Evolutionary conservation across 257 asterid species (phyloP), one percentile per base, ranked within the genome.

Genomic region (Plectranthus barbatus): DNA sequence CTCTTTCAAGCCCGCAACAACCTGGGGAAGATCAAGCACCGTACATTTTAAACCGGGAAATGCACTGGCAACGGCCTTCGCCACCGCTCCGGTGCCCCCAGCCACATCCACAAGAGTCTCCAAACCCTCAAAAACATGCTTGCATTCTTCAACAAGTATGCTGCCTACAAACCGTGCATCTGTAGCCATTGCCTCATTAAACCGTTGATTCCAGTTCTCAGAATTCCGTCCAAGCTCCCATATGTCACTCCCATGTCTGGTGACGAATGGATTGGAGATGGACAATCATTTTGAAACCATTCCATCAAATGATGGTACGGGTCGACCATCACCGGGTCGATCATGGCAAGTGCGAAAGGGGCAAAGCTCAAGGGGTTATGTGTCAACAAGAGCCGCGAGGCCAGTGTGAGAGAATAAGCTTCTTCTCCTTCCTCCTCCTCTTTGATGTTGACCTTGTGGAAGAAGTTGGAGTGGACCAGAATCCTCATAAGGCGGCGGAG

Each of bases 11-110:
- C 76, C 72, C 8, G 18, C 75, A 11, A 70, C 36, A 21, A 62
- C 75, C 17, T 70, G 59, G 7, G 75, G 75, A 10, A 63, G 76
- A 57, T 71, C 76, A 0, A 71, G 24, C 37, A 64, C 72, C 0
- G 10, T 7, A 5, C 67, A 61, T 17, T 29, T 26, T 13, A 61
- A 9, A 1, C 13, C 67, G 1, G 45, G 67, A 8, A 61, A 60
- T 0, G 45, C 56, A 3, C 15, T 31, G 7, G 56, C 33, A 0
- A 46, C 7, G 12, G 18, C 45, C 3, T 8, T 61, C 7, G 56
- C 67, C 67, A 26, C 31, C 12, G 17, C 0, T 0, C 70, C 54
- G 0, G 53, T 41, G 33, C 70, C 70, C 1, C 62, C 70, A 0
- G 45, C 62, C 7, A 65, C 62, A 11, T 65, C 70, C 21, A 65